Conservation (phyloP, 169 alveolate genomes). For the Plasmodium adleri region DNA sequence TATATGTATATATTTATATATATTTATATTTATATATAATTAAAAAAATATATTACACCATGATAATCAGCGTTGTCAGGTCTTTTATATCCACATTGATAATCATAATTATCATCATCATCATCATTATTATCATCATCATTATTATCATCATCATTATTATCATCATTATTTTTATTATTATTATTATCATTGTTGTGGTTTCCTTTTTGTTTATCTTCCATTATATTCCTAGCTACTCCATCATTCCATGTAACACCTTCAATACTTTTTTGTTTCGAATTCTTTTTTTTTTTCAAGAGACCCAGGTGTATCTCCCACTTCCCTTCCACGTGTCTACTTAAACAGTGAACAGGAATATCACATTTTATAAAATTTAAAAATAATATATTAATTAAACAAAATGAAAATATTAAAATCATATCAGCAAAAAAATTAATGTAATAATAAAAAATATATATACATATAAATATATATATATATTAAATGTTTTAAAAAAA, state of each 20-base stretch:
- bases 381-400: neutral
- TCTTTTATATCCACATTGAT: conserved; percentile 65
- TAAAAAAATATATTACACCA: conserved; percentile 57
- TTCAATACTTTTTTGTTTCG: no score
- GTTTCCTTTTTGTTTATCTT: neutral
- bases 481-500: neutral
- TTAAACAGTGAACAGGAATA: conserved; percentile 73
- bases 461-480: neutral
- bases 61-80: conserved; percentile 62
- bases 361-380: conserved; percentile 63
- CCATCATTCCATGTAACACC: no score
- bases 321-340: conserved; percentile 68
- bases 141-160: no score
- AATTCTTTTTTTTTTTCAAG: conserved; percentile 10
- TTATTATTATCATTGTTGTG: neutral
- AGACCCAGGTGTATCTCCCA: conserved; percentile 69
- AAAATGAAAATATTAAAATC: conserved; percentile 21
- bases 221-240: neutral
- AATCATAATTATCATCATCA: conserved; percentile 26
- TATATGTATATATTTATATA: neutral
- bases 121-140: neutral
- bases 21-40: neutral
- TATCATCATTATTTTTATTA: no score
- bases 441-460: neutral
- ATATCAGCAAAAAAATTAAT: conserved; percentile 18